Evolutionary conservation across 352 stramenopile species (phyloP).

Genomic region (Aphanomyces astaci): DNA sequence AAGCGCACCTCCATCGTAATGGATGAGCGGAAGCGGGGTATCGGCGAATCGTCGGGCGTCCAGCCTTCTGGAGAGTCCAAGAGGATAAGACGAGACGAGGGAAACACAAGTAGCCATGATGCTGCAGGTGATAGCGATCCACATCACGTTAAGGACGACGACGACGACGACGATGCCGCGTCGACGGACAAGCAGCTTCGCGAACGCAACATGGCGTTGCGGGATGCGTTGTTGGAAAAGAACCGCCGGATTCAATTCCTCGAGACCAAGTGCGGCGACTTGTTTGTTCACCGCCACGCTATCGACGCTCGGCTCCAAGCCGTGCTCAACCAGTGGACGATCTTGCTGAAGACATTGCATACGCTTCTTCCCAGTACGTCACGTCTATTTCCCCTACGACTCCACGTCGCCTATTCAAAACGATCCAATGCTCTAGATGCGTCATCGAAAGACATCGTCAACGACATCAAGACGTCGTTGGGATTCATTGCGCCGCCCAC

Average conservation of each 20-base stretch:
- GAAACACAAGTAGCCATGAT: neutral
- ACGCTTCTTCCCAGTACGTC: conserved; percentile 10
- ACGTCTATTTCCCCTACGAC: no score
- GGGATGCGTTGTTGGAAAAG: conserved; percentile 71
- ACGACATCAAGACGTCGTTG: neutral
- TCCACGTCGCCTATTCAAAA: no score
- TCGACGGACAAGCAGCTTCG: conserved; percentile 29
- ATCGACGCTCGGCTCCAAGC: conserved; percentile 37
- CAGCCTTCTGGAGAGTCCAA: neutral
- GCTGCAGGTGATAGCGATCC: no score
- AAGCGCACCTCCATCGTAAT: neutral
- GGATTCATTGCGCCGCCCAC: neutral
- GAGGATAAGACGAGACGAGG: neutral
- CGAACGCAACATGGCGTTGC: conserved; percentile 65
- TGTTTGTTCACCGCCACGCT: conserved; percentile 49
- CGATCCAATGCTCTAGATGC: neutral
- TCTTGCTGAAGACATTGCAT: conserved; percentile 14
- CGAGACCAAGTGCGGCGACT: conserved; percentile 51
- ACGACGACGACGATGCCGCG: neutral
- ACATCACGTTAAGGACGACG: no score
- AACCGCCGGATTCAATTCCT: conserved; percentile 70
- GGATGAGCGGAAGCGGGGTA: conserved; percentile 16
- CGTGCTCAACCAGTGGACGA: conserved; percentile 18
- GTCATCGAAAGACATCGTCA: neutral
- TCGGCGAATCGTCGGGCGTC: neutral